phyloP scores from a whole-genome alignment of 805 yeast genomes.

The Jamesozyma lodderae region DNA sequence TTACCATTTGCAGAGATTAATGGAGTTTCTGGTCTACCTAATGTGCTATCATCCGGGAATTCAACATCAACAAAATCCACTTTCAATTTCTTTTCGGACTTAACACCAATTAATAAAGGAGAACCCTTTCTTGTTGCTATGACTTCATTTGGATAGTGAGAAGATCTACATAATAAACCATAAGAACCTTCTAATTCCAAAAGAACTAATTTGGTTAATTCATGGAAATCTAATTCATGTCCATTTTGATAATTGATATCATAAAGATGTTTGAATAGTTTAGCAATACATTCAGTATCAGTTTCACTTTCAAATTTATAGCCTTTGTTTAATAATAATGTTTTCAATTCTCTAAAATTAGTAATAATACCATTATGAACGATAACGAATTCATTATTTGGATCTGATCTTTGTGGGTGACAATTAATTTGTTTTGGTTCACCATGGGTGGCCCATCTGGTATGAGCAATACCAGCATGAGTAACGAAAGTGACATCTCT shows the following conservation, averaged over 20 bases:
- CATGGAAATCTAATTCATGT: conserved; percentile 75
- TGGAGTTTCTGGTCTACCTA: conserved; percentile 29
- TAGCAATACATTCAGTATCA: conserved; percentile 97
- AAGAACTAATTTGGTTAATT: conserved; percentile 84
- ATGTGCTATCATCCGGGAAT: conserved; percentile 61
- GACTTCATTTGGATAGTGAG: conserved; percentile 90
- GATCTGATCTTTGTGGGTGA: conserved; percentile 93
- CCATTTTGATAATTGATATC: conserved; percentile 68
- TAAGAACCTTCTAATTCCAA: conserved; percentile 95
- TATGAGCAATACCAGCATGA: conserved; percentile 96
- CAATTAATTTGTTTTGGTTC: conserved; percentile 78
- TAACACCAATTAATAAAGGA: conserved; percentile 93
- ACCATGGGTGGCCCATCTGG: conserved; percentile 99
- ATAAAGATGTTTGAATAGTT: conserved; percentile 82
- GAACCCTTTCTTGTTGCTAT: conserved; percentile 98
- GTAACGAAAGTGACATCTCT: conserved; percentile 59
- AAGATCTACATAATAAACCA: conserved; percentile 86
- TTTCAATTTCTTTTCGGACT: conserved; percentile 87
- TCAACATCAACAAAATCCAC: conserved; percentile 98
- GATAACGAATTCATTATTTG: conserved; percentile 70
- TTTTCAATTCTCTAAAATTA: conserved; percentile 84
- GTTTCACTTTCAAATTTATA: conserved; percentile 82
- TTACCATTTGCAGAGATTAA: conserved; percentile 17
- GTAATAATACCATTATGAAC: conserved; percentile 99
- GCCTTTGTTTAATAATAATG: conserved; percentile 73